A percentile compares a stretch with the other conserved stretches of the same genome.
Conservation (phyloP, 331 rosid species). For the Malus hybrid region DNA sequence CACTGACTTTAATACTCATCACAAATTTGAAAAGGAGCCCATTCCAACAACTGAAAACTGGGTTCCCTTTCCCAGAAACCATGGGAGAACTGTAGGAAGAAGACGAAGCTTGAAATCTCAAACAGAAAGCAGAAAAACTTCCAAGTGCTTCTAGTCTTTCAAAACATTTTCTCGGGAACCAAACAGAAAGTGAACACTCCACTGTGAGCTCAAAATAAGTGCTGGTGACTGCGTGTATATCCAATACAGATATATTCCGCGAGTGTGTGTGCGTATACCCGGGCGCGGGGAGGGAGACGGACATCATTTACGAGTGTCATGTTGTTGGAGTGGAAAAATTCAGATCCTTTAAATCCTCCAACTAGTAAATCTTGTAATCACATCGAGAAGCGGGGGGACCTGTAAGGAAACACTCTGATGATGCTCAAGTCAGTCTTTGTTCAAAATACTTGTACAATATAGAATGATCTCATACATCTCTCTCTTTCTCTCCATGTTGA, state of each 20-base stretch:
- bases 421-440: too few species aligned
- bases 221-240: not conserved
- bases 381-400: too few species aligned
- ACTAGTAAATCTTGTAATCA: too few species aligned
- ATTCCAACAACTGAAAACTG: not conserved
- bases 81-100: not conserved
- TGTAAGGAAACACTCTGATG: too few species aligned
- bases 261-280: constrained; percentile 24
- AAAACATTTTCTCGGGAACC: not conserved
- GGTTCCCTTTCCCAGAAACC: not conserved
- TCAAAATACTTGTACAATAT: too few species aligned
- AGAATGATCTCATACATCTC: too few species aligned
- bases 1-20: not conserved
- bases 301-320: too few species aligned
- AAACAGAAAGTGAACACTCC: not conserved
- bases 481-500: too few species aligned
- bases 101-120: not conserved
- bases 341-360: too few species aligned
- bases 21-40: not conserved
- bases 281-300: not conserved
- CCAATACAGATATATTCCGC: not conserved
- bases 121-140: not conserved
- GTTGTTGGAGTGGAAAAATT: too few species aligned
- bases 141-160: not conserved
- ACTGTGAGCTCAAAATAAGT: not conserved